Base-by-base conservation (phyloP, 495 filamentous ascomycete species). In the Annulohypoxylon bovei region DNA sequence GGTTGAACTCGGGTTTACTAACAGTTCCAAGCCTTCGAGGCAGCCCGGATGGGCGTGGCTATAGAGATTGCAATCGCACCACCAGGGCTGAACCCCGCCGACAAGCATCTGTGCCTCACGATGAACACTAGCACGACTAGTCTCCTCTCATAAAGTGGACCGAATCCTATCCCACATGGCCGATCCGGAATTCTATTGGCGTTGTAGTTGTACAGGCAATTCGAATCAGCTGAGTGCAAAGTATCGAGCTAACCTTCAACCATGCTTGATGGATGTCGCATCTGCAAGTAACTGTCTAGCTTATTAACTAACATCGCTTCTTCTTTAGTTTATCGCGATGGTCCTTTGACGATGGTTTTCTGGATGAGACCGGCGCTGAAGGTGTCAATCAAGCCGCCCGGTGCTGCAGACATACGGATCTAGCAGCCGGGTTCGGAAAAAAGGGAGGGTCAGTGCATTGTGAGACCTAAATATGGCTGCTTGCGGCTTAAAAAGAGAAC, bases 401-500 rank as follows among this genome's bases (percentile, higher is more conserved):
- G 57, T 52, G 58, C 59, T 33, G 66, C 33, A 65, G 56, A 65
- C 6, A 40, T 71, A 55, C 55, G 62, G 68, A 32, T 8, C 40
- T 57, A 25, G 39, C 54, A 55, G 18, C 55, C 47, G 55, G 30
- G 22, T 60, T 70, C 62, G 62, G 67, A 47, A 64, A 46, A 68
- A 32, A 23, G 22, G 30, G 14, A 11, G n/a, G 23, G 42, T 40
- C 28, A 37, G 39, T 53, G 62, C 58, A 58, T 67, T 61, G 53
- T 42, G 40, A 37, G 59, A 56, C 39, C 25, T 22, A 50, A 3
- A 53, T 47, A 67, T 37, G 46, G 40, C n/a, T 16, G 32, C 25
- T 62, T 66, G 62, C 40, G 62, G 63, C 68, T 63, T 57, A 66
- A 59, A 50, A n/a, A 30, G 11, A 55, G 30, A 23, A n/a, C 18